Percentiles rank a stretch among this genome's conserved stretches.
These are phyloP conservation scores for Coprinellus aureogranulatus DNA, from an alignment of 768 basidiomycete species.

Conservation along the genomic window DNA sequence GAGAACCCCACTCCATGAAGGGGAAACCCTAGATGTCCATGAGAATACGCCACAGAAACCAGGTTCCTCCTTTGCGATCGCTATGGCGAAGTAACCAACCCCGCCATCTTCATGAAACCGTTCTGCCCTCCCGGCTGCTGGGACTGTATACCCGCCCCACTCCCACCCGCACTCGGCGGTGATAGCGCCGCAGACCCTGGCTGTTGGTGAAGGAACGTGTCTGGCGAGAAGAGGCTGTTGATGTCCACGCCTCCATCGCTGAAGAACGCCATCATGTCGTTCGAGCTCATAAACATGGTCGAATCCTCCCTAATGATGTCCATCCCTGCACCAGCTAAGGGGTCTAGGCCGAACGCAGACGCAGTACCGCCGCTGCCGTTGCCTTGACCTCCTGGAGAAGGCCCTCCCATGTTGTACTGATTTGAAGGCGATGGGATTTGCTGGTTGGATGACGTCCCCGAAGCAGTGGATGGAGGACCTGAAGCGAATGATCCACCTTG, in stretches of 20 bases:
- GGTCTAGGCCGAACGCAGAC: constrained; percentile 33
- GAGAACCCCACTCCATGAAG: no score
- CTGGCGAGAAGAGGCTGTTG: constrained; percentile 26
- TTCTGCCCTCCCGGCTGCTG: not conserved
- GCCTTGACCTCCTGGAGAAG: not conserved
- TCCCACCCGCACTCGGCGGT: constrained; percentile 10
- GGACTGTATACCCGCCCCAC: not conserved
- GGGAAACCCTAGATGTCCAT: no score
- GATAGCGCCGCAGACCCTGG: constrained; percentile 14
- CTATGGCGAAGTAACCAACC: constrained; percentile 36
- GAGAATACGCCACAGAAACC: no score
- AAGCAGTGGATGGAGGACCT: constrained; percentile 14
- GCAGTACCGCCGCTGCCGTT: constrained; percentile 14
- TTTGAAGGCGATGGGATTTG: constrained; percentile 3
- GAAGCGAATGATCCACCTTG: constrained; percentile 23
- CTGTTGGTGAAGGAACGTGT: constrained; percentile 16
- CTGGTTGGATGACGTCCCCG: constrained; percentile 15
- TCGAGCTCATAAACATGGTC: constrained; percentile 53
- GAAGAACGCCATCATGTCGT: constrained; percentile 63
- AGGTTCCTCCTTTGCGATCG: constrained; percentile 1
- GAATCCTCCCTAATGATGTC: constrained; percentile 49
- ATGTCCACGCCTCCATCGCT: constrained; percentile 47
- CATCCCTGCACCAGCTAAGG: constrained; percentile 34
- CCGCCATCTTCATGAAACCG: constrained; percentile 35
- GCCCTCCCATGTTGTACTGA: constrained; percentile 8